Evolutionary conservation across 306 rosid genomes (phyloP).

Genomic region (Cucumis cinereus): DNA sequence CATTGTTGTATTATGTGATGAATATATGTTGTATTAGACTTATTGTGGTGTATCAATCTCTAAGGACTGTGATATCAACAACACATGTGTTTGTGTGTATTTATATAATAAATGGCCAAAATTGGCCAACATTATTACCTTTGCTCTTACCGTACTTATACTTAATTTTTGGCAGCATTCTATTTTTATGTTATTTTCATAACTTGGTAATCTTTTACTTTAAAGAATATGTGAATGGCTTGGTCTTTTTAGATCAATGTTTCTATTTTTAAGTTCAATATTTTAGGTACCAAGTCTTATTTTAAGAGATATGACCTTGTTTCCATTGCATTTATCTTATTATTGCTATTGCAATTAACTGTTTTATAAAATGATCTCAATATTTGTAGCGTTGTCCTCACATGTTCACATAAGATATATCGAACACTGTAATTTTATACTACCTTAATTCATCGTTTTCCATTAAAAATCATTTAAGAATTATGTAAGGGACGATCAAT

Average conservation of each 20-base stretch:
- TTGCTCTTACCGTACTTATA: background rate
- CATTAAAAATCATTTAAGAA: no score
- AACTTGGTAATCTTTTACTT: background rate
- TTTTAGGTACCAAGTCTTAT: background rate
- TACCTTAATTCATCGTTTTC: no score
- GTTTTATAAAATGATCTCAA: no score
- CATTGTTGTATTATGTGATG: background rate
- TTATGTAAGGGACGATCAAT: no score
- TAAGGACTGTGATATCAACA: background rate
- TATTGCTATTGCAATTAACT: background rate
- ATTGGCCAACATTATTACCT: constrained; percentile 2
- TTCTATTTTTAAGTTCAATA: background rate
- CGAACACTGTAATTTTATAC: no score
- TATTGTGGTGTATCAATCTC: background rate
- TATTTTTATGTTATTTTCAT: background rate
- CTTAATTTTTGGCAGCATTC: constrained; percentile 3
- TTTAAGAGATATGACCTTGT: background rate
- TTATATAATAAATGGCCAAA: background rate
- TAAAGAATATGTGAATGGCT: background rate
- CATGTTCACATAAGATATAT: no score
- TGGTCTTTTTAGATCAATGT: background rate
- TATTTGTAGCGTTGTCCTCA: no score
- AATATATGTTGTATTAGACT: no score
- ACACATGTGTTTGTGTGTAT: background rate
- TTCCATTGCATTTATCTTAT: background rate